phyloP scores from a whole-genome alignment of 1,284 basidiomycete species.

The Cystobasidium pallidum region DNA sequence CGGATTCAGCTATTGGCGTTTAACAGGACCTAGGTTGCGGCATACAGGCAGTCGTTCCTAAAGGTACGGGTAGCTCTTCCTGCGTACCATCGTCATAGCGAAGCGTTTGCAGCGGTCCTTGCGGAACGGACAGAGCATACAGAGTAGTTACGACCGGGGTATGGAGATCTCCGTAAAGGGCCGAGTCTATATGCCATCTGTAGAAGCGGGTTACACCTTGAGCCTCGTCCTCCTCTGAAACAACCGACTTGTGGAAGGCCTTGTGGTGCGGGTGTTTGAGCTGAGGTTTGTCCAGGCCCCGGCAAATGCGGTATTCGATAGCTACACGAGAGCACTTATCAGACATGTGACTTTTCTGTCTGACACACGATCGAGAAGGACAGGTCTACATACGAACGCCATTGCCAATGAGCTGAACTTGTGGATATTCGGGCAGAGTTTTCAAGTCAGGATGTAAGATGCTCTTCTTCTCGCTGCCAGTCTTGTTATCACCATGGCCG shows the following conservation, averaged over 20 bases:
- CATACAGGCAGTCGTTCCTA: constrained; percentile 83
- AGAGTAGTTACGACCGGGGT: constrained; percentile 82
- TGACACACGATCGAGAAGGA: constrained; percentile 3
- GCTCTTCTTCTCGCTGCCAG: constrained; percentile 46
- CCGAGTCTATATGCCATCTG: constrained; percentile 93
- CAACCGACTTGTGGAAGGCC: constrained; percentile 83
- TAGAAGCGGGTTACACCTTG: constrained; percentile 81
- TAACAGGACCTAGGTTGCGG: constrained; percentile 47
- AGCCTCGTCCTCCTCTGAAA: constrained; percentile 74
- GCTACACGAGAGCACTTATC: constrained; percentile 9
- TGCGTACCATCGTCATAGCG: constrained; percentile 88
- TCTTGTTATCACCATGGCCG: constrained; percentile 53
- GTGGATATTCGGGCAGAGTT: constrained; percentile 54
- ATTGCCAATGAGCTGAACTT: constrained; percentile 58
- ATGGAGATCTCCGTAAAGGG: constrained; percentile 71
- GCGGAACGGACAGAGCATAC: constrained; percentile 75
- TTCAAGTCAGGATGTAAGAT: constrained; percentile 56
- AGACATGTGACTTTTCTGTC: background rate
- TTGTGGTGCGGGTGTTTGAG: constrained; percentile 78
- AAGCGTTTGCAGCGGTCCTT: constrained; percentile 68
- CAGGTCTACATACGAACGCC: constrained; percentile 44
- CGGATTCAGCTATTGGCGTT: background rate
- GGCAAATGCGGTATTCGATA: constrained; percentile 45
- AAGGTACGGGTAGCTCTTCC: constrained; percentile 76
- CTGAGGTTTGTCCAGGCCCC: constrained; percentile 53